Conservation (phyloP, 495 filamentous ascomycete genomes). For the Platismatia glauca region DNA sequence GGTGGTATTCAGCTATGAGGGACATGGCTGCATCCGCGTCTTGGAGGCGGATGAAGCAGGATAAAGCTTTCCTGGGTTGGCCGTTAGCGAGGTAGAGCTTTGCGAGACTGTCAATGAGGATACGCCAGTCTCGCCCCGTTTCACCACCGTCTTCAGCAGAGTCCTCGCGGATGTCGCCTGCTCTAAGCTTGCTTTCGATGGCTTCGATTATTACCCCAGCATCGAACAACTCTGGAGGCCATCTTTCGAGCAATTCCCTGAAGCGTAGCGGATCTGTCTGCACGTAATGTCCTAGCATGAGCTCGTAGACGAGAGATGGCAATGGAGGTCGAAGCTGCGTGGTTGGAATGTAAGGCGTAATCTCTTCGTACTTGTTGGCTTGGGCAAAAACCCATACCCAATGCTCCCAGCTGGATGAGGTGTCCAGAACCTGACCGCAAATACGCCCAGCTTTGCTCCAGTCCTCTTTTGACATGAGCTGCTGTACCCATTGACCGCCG, state of each 20-base stretch:
- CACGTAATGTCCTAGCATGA: conserved; percentile 79
- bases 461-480: conserved; percentile 59
- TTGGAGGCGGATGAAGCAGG: conserved; percentile 80
- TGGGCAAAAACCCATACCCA: conserved; percentile 88
- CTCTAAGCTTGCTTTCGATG: conserved; percentile 65
- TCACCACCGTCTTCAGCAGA: conserved; percentile 55
- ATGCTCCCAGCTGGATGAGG: conserved; percentile 80
- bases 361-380: conserved; percentile 77
- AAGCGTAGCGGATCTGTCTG: conserved; percentile 57
- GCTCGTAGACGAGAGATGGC: conserved; percentile 76
- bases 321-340: conserved; percentile 66
- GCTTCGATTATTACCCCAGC: conserved; percentile 56
- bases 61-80: conserved; percentile 71
- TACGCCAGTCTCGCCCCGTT: conserved; percentile 68
- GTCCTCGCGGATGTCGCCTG: conserved; percentile 57
- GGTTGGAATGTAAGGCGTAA: conserved; percentile 72
- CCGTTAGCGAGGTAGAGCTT: conserved; percentile 73
- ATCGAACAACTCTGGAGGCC: conserved; percentile 80
- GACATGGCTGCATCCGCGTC: conserved; percentile 83
- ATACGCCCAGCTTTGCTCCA: conserved; percentile 71
- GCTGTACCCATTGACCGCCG: conserved; percentile 86
- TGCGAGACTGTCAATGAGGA: conserved; percentile 72
- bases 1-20: conserved; percentile 71
- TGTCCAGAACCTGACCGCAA: conserved; percentile 70
- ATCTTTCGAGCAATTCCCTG: conserved; percentile 68